Percentiles rank a stretch among this genome's conserved stretches.
Conservation (phyloP, 2,329 filamentous ascomycete genomes). For the Helicocarpus griseus region DNA sequence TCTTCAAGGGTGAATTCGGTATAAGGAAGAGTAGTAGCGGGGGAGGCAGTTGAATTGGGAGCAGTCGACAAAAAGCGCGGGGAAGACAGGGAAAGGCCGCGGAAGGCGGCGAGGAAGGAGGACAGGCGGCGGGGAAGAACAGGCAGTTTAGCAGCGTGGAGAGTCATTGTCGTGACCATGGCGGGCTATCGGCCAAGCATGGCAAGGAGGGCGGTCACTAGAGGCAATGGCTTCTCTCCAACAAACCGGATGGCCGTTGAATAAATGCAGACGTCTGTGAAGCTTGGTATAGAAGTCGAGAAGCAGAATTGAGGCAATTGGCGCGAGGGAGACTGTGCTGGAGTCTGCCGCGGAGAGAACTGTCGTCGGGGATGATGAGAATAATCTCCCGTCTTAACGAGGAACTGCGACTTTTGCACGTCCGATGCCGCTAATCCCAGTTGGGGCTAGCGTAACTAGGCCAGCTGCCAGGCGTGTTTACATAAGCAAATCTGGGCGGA, state of each 20-base stretch:
- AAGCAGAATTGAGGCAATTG: no score
- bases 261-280: no score
- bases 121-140: slow-evolving; percentile 19
- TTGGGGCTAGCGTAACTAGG: not conserved
- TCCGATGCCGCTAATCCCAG: not conserved
- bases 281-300: no score
- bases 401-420: not conserved
- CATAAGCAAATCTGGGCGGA: not conserved
- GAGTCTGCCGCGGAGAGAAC: not conserved
- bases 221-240: not conserved
- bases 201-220: not conserved
- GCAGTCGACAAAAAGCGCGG: not conserved
- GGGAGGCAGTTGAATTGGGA: no score
- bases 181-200: slow-evolving; percentile 7
- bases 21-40: slow-evolving; percentile 29
- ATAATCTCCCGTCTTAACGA: not conserved
- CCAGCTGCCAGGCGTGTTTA: not conserved
- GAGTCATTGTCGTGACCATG: slow-evolving; percentile 20
- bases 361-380: not conserved
- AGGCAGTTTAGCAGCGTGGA: slow-evolving; percentile 19
- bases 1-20: no score
- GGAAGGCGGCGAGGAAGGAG: slow-evolving; percentile 20
- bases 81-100: not conserved
- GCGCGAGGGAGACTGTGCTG: no score
- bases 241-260: not conserved